Evolutionary conservation across 176 grass and related monocot species (phyloP), one percentile per base, ranked within the genome.

Genomic region (Eragrostis curvula): DNA sequence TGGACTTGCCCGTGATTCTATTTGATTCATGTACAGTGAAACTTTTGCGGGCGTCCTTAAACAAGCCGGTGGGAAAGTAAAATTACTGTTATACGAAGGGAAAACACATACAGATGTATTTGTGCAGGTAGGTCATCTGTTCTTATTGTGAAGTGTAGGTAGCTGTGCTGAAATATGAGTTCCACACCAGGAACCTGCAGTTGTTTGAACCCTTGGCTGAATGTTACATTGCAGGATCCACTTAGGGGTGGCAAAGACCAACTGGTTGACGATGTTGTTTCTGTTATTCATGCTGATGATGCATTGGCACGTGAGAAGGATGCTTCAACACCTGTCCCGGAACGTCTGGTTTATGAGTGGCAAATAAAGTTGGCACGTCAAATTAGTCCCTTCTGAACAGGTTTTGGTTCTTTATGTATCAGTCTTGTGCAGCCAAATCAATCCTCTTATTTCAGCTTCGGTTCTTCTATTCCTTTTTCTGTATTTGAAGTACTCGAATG

Each of bases 81-180:
- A 87, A 85, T 63, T 98, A 50, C 66, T 88, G 48, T 78, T 95
- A 58, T 98, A 93, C 84, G 89, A 90, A 82, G 92, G 96, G 64
- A 98, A 98, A 93, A 98, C 92, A 27, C 96, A 98, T 64, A 98
- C 96, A 46, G 96, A 98, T 90, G 85, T 98, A 70, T 98, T 98
- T 88, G 24, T 98, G 43, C 92, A 98, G 96, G 96, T 93, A 80
- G 11, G 29, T 12, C 49, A 56, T 63, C 40, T 40, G 66, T 61
- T 27, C 57, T 27, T 27, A 6, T 13, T 24, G 55, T 58, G 55
- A 12, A 3, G 21, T 21, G 20, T 53, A 21, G 51, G 51, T 59
- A 59, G 8, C 6, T 20, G n/a, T 56, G 20, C n/a, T n/a, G 56
- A 59, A 59, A 24, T 18, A 18, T 61, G 53, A 28, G 8, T 9